phyloP scores from a whole-genome alignment of 345 rosid species.

The Salix udensis region DNA sequence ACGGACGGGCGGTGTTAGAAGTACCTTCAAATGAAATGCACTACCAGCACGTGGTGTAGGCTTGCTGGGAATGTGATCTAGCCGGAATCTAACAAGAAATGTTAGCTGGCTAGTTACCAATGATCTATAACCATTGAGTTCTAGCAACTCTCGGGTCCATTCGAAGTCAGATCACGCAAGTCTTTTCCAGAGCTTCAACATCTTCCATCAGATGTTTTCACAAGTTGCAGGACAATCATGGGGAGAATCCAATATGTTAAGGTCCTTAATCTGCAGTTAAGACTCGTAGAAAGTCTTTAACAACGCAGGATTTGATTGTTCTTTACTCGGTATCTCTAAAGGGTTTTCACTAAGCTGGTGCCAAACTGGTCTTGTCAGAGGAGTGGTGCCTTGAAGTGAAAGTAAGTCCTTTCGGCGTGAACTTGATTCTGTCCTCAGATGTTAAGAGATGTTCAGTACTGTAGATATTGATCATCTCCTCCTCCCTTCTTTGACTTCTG shows the following conservation, averaged over 20 bases:
- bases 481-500: conserved; percentile 7
- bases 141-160: conserved; percentile 14
- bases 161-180: conserved; percentile 11
- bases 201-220: neutral
- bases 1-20: conserved; percentile 43
- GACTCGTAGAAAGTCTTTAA: neutral
- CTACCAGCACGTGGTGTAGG: conserved; percentile 21
- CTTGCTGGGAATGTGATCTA: conserved; percentile 14
- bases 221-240: conserved; percentile 5
- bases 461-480: neutral
- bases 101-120: neutral
- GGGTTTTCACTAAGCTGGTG: neutral
- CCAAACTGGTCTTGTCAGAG: conserved; percentile 3
- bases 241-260: neutral
- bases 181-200: conserved; percentile 13
- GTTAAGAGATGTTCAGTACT: neutral
- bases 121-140: neutral
- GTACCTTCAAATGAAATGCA: conserved; percentile 19
- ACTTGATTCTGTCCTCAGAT: conserved; percentile 29
- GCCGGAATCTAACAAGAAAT: conserved; percentile 26
- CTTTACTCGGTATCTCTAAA: neutral
- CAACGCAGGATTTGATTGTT: conserved; percentile 4
- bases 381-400: conserved; percentile 10
- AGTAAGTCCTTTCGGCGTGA: neutral
- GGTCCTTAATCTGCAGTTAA: neutral